Evolutionary conservation across 2,329 filamentous ascomycete species (phyloP).

Genomic region (Chaetomiaceae sp.): DNA sequence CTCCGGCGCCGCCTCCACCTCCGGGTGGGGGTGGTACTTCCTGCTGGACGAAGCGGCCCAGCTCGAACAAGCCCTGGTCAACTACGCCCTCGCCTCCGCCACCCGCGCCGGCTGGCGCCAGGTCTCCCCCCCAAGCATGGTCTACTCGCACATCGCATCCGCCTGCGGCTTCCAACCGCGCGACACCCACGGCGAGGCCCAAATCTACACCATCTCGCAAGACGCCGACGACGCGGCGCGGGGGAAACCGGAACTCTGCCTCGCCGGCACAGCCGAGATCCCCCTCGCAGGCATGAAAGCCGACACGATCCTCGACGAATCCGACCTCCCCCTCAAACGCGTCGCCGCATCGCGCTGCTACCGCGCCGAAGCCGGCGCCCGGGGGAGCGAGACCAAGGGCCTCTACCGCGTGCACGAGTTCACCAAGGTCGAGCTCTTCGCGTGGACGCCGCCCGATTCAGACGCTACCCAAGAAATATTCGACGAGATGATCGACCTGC

Average conservation of each 20-base stretch:
- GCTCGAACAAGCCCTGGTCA: conserved; percentile 89
- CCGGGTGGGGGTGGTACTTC: conserved; percentile 98
- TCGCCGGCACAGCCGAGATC: conserved; percentile 91
- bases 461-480: conserved; percentile 57
- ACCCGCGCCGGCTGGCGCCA: conserved; percentile 71
- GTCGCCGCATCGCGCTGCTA: conserved; percentile 91
- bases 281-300: conserved; percentile 89
- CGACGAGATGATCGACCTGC: conserved; percentile 79
- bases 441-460: conserved; percentile 67
- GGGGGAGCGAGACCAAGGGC: conserved; percentile 87
- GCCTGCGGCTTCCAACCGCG: conserved; percentile 94
- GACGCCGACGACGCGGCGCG: conserved; percentile 55
- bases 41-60: conserved; percentile 85
- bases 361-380: conserved; percentile 86
- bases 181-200: conserved; percentile 85
- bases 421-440: conserved; percentile 97
- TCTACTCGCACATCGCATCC: conserved; percentile 85
- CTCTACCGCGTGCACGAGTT: conserved; percentile 98
- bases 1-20: conserved; percentile 69
- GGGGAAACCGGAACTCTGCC: conserved; percentile 64
- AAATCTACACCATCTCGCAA: conserved; percentile 79
- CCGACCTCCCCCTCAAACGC: conserved; percentile 68
- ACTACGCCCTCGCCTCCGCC: conserved; percentile 75
- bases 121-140: conserved; percentile 80
- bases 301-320: conserved; percentile 59